Evolutionary conservation across 768 basidiomycete genomes (phyloP), one percentile per base, ranked within the genome.

Genomic region (Leccinum disarticulatum): DNA sequence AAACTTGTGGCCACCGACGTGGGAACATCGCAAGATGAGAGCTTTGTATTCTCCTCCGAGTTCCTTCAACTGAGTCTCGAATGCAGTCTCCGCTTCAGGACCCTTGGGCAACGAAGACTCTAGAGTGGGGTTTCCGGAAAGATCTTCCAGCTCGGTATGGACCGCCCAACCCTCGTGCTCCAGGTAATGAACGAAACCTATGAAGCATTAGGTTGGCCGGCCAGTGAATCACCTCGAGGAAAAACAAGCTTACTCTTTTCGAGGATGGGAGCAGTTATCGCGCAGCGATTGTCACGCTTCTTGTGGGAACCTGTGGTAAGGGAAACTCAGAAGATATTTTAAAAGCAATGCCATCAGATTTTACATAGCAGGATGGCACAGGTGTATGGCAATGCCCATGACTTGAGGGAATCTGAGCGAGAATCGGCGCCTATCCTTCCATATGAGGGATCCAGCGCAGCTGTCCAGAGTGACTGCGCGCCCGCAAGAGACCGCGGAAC

Each of bases 1-100:
- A 70, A 88, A 98, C 66, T 88, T 88, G 78, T 98, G 96, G 3
- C 95, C 95, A 22, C 96, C 95, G 47, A 95, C 80, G 77, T 99
- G 96, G 28, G 93, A 95, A 56, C 87, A 89, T 68, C 83, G 86
- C 68, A 98, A 77, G 59, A 99, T 88, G 50, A 97, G 87, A 4
- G 87, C 94, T 52, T 85, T 84, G 59, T 86, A 87, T 25, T 82
- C 78, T 35, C 74, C 73, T 17, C 77, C 76, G n/a, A 84, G 82
- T 38, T 78, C 64, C 74, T 79, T 69, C 61, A 82, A 71, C 48
- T 76, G 74, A n/a, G 68, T 64, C n/a, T 76, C 72, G 56, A 89
- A 78, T 66, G 82, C 81, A 22, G 73, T 76, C 52, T 88, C 84
- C 46, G 82, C 76, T 61, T 87, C 86, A 25, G 57, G 53, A 28